phyloP scores from a whole-genome alignment of 495 filamentous ascomycete genomes.

The Trichoderma erinaceum region DNA sequence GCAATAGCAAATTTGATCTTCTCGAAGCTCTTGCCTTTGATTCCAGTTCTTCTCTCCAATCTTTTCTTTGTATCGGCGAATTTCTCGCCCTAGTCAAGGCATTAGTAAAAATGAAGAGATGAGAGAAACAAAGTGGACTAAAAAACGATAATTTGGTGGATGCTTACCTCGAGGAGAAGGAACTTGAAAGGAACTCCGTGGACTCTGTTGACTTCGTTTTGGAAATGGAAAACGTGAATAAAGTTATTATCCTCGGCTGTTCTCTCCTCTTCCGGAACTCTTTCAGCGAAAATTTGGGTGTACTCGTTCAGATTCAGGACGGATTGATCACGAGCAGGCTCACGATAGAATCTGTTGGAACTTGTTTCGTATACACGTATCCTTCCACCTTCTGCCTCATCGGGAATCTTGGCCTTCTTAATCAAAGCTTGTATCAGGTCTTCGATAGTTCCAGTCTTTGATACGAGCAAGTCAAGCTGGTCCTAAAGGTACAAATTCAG shows the following conservation, averaged over 20 bases:
- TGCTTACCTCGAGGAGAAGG: constrained; percentile 70
- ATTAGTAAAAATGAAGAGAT: constrained; percentile 19
- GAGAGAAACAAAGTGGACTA: constrained; percentile 4
- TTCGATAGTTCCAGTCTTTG: constrained; percentile 68
- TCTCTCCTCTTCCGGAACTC: constrained; percentile 71
- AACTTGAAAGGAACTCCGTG: constrained; percentile 87
- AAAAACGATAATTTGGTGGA: neutral
- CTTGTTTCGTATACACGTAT: constrained; percentile 76
- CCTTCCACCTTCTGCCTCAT: constrained; percentile 56
- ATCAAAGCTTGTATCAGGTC: constrained; percentile 69
- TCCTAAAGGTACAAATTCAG: constrained; percentile 49
- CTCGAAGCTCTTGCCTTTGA: constrained; percentile 97
- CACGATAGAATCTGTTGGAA: constrained; percentile 70
- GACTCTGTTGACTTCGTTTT: constrained; percentile 70
- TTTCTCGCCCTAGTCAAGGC: constrained; percentile 57
- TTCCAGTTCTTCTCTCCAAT: constrained; percentile 78
- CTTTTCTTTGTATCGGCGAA: constrained; percentile 91
- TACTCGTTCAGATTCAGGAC: constrained; percentile 81
- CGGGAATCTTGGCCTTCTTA: constrained; percentile 71
- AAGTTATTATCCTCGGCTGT: constrained; percentile 53
- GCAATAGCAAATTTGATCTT: constrained; percentile 95
- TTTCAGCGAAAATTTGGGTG: constrained; percentile 70
- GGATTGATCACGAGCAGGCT: constrained; percentile 54
- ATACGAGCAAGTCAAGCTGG: constrained; percentile 69
- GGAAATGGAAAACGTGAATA: constrained; percentile 84